Evolutionary conservation across 1,284 basidiomycete species (phyloP), one percentile per base, ranked within the genome.

Genomic region (Jaminaea rosea): DNA sequence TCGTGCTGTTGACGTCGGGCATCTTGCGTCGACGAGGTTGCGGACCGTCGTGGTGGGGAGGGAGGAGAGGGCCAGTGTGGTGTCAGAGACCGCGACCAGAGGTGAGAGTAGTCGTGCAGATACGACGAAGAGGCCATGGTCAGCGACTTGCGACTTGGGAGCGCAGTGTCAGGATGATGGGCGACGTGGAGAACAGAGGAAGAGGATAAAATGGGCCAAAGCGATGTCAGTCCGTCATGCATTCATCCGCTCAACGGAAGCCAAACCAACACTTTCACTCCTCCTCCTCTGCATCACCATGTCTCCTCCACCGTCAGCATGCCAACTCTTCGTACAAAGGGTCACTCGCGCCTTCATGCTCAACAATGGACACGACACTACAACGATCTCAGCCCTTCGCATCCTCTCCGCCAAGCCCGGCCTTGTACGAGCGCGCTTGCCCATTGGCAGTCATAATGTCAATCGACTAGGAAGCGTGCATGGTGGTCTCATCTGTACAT

Each of bases 401-500:
- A 57, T 73, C 49, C 17, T 47, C n/a, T 19, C 23, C 6, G 69
- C 70, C 0, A 21, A 10, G 0, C 70, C 70, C 11, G 70, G 70
- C n/a, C 48, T 34, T 17, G 53, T 73, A 26, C 48, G 45, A 7
- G 63, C 48, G 26, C 36, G 53, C 7, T 60, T 72, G 37, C 27
- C 21, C 6, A 65, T 73, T 42, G 51, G 45, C 6, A 8, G 47
- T 2, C 55, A 64, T 28, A 69, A 73, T 48, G 46, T 73, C 44
- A 73, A 73, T 37, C 60, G 70, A 15, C 59, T 71, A 10, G 56
- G 59, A 7, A 63, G 80, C 63, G 83, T 87, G 8, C 89, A 92
- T 65, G 88, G 89, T 10, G 89, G 89, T 6, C 78, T 91, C 34
- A 83, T 91, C 62, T 76, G 87, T 65, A 87, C 87, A 1, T 76